Base-by-base conservation (phyloP, 257 asterid genomes). In the Salvia rosmarinus region DNA sequence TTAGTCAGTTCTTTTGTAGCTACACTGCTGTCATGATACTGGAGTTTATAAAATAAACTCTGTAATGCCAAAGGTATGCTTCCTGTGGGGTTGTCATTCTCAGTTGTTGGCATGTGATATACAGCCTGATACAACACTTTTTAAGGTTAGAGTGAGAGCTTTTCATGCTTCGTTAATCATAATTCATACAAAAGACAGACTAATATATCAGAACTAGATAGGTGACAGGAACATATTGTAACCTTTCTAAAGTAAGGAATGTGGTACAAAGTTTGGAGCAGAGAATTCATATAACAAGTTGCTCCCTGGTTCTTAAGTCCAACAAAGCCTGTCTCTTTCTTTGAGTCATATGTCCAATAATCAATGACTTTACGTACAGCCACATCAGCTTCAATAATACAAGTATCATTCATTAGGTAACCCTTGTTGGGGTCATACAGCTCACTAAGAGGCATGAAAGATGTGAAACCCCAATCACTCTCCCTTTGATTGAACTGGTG, bases 231-330 rank as follows among this genome's bases (percentile, higher is more conserved):
- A 69, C 44, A 58, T 51, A 63, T 71, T 56, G 57, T 28, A 61
- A 95, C 98, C 98, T 95, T 91, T 85, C 97, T 88, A 82, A 95
- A 95, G 81, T 95, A 89, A 55, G 98, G 93, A 79, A 91, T 91
- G 84, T 95, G 97, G 74, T 91, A 95, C 82, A 91, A 64, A 65
- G 99, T 95, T 83, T 91, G 99, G 59, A 95, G 91, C 57, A 95
- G 90, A 72, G 99, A 94, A 81, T 94, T 94, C 96, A 94, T 91
- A 84, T 94, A 94, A 75, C 99, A 95, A 54, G 99, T 95, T 64
- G 99, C 98, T 68, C 99, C 99, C 82, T 95, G 99, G 78, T 94
- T 94, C 88, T 95, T 95, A 67, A 95, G 93, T 73, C 99, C 99
- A 81, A 95, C 99, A 70, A 71, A 91, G 72, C 99, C 99, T 2